Percentiles rank a stretch among this genome's conserved stretches.
phyloP scores from a whole-genome alignment of 2,329 filamentous ascomycete genomes.

The Ceratocystis albifundus region DNA sequence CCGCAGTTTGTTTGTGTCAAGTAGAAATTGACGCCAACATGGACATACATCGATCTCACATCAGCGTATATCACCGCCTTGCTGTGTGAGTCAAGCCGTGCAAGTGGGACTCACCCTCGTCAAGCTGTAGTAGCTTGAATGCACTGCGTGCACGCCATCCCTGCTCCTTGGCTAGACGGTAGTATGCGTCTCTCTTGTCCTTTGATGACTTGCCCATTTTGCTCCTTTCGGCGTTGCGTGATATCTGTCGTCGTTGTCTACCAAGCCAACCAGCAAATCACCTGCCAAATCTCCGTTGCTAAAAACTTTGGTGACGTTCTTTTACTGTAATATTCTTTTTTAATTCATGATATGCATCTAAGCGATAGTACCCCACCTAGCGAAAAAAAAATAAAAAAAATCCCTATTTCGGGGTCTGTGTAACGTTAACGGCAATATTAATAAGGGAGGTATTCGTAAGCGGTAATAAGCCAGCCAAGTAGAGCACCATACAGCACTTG shows the following conservation, averaged over 20 bases:
- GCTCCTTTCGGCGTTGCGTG: background rate
- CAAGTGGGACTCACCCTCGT: conserved; percentile 47
- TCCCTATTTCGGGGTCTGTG: conserved; percentile 1
- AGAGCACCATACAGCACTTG: too few relatives aligned
- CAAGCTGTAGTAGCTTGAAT: conserved; percentile 92
- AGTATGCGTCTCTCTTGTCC: conserved; percentile 97
- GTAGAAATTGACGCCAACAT: too few relatives aligned
- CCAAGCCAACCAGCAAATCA: background rate
- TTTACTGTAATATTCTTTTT: conserved; percentile 9
- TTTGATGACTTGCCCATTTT: conserved; percentile 93
- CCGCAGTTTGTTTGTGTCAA: too few relatives aligned
- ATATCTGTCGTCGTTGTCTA: background rate
- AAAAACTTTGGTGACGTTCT: conserved; percentile 1
- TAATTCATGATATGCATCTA: background rate
- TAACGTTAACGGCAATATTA: background rate
- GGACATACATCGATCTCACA: background rate
- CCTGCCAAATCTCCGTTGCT: background rate
- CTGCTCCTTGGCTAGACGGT: conserved; percentile 94
- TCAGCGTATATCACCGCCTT: background rate
- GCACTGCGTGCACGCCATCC: conserved; percentile 94
- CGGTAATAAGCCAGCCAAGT: background rate
- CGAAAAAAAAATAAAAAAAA: background rate
- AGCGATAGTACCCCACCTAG: background rate
- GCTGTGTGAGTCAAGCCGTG: conserved; percentile 17
- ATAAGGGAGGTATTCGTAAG: background rate